Evolutionary conservation across 2,329 filamentous ascomycete genomes (phyloP), one percentile per base, ranked within the genome.

Genomic region (Diplodia seriata): DNA sequence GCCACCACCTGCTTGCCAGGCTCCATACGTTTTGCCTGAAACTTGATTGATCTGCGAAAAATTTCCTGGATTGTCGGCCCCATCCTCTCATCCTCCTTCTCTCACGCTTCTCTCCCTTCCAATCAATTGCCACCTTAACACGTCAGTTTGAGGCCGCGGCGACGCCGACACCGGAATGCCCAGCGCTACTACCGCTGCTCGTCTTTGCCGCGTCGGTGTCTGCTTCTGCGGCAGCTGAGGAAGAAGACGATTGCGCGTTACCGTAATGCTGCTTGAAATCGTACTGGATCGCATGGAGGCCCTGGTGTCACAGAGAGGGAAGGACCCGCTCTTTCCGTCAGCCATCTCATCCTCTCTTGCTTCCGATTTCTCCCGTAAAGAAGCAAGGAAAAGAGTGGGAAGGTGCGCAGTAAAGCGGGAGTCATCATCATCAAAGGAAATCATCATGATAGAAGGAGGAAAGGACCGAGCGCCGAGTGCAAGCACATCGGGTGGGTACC

Each of bases 241-340:
- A 26, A 5, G 26, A 7, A 5, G 38, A 4, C n/a, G 38, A 4
- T 31, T 15, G 40, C 23, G 57, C 57, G n/a, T 50, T 43, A 20
- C 47, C 47, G 50, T 76, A 78, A 43, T 78, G 77, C 66, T 78
- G 74, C 33, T 75, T 77, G 49, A 78, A 78, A 31, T 78, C 76
- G 68, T 77, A 75, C 61, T 75, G 64, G 11, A 78, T 70, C 29
- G 72, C 70, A 66, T 75, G 73, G 36, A 76, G 69, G 26, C 71
- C 68, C 36, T 77, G 54, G 56, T 29, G 31, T 15, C 23, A 12
- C 31, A 14, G 33, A 36, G 40, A 47, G 12, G 20, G 31, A 5
- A 31, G 26, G 31, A 43, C 49, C 61, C 38, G 50, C 31, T 29
- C 50, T 31, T 33, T 49, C 23, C 62, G 63, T 66, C 53, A 66